Evolutionary conservation across 331 rosid species (phyloP), one percentile per base, ranked within the genome.

Genomic region (Phaseolus coccineus): DNA sequence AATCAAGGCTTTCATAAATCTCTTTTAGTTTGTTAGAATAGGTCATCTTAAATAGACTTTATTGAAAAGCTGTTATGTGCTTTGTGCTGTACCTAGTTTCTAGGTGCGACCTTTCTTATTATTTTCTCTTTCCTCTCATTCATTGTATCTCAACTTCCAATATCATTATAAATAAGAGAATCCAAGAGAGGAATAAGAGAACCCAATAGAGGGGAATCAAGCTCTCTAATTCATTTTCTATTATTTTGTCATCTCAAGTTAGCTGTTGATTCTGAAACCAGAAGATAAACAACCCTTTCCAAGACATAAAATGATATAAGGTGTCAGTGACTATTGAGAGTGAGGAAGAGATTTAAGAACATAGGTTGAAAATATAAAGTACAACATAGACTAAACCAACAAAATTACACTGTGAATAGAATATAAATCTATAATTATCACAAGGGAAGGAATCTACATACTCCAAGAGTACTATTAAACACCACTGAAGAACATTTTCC

Each of bases 1-100:
- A 76, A 71, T 69, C 74, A 82, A 61, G 68, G 24, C 74, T 76
- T 37, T 19, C 3, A 9, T 13, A 40, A 71, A 62, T 52, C 35
- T 40, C 56, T 51, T 51, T 71, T 44, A 19, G 22, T 65, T 19
- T 19, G 22, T 19, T 19, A 19, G 22, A 19, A 19, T 19, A 19
- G 22, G 22, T 19, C 22, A 19, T 19, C 22, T 19, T 19, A 19
- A 19, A 19, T 19, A 19, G 22, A 19, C 22, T 19, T 19, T 19
- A 19, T 19, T 19, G 22, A 19, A 19, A 19, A 19, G 22, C 22
- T 19, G 22, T 19, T 19, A 19, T 19, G 22, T 19, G 22, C 22
- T 19, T 19, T 19, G 22, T 19, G 22, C 22, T 19, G 22, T 19
- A 19, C 22, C 22, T 19, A 19, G 22, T 19, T 19, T 19, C 22